Base-by-base conservation (phyloP, 306 rosid species). In the Fragaria nilgerrensis region DNA sequence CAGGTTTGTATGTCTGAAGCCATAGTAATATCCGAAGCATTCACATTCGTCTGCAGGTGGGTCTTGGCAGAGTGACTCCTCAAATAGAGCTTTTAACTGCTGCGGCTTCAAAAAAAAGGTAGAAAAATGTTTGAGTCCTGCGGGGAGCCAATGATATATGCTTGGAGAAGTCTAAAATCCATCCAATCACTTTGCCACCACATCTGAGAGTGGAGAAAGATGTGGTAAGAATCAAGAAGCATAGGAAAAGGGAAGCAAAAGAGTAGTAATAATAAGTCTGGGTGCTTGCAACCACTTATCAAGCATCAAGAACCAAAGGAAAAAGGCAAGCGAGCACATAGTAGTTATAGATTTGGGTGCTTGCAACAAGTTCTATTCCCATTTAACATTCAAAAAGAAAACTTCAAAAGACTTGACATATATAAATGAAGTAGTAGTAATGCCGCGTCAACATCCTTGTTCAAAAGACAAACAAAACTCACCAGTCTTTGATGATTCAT, bases 171-270 rank as follows among this genome's bases (percentile, higher is more conserved):
- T 66, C 70, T 76, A 80, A 85, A 81, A 84, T 85, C 77, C 90
- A 85, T 72, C 92, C 81, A 86, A 81, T 91, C 97, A 94, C 83
- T 96, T 88, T 29, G 82, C 86, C 88, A 86, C 90, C 78, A 23
- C 79, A 83, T 86, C 97, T 96, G 98, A 86, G 80, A 96, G 84
- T 81, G 89, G 85, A 75, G 56, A 77, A 77, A 82, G 81, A 75
- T 71, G 73, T 79, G 64, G 23, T 59, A 76, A 76, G 56, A 65
- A 83, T 74, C 77, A 69, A 70, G 45, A 75, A 77, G 58, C 80
- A 32, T 50, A 77, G 56, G 41, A 53, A 44, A 53, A 36, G 3
- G 41, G 22, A 73, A n/a, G 39, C 66, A 53, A 65, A 10, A 64
- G 13, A 17, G 70, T 17, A 36, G 70, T 65, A 65, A 65, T 65